phyloP scores from a whole-genome alignment of 2,329 filamentous ascomycete species.

The Aspergillus pseudonomiae region DNA sequence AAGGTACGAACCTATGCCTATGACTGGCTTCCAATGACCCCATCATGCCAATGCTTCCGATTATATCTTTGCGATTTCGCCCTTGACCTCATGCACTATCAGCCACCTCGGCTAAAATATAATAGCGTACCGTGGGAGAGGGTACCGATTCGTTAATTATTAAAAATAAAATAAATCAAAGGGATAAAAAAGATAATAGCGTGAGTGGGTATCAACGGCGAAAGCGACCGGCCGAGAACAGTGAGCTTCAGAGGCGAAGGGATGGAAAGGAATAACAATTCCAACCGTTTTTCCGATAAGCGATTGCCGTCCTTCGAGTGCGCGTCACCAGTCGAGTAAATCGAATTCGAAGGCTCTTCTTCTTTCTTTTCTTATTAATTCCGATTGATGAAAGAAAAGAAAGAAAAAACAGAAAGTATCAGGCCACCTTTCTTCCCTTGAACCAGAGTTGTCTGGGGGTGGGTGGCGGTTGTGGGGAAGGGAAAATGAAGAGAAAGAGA shows the following conservation, averaged over 20 bases:
- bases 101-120: background rate
- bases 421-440: conserved; percentile 19
- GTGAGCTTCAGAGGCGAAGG: background rate
- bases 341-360: conserved; percentile 7
- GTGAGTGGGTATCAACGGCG: background rate
- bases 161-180: background rate
- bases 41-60: conserved; percentile 34
- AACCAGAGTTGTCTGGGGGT: conserved; percentile 20
- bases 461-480: conserved; percentile 22
- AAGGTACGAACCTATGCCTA: conserved; percentile 39
- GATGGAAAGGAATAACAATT: conserved; percentile 3
- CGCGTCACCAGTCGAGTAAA: background rate
- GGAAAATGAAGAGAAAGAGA: conserved; percentile 13
- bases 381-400: background rate
- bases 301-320: background rate
- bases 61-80: background rate
- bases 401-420: conserved; percentile 8
- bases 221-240: conserved; percentile 1
- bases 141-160: background rate
- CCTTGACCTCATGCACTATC: conserved; percentile 21
- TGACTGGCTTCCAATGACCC: conserved; percentile 42
- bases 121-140: background rate
- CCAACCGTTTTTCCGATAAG: conserved; percentile 1
- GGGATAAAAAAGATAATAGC: background rate
- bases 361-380: background rate